Evolutionary conservation across 2,329 filamentous ascomycete species (phyloP), one percentile per base, ranked within the genome.

Genomic region (Fusarium sulawesiense): DNA sequence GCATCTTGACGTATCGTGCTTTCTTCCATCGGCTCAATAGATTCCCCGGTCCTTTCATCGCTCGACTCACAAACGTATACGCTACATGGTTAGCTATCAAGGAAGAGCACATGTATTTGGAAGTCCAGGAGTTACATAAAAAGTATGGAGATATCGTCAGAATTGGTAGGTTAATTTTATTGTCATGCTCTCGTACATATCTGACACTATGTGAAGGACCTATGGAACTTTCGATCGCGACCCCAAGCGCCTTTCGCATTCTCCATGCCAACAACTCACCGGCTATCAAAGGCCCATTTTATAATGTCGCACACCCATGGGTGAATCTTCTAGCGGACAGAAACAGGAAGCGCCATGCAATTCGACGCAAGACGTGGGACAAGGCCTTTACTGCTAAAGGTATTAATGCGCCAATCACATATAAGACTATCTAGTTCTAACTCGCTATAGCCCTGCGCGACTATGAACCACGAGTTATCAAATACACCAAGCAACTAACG

Each of bases 341-440:
- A 10, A 29, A 70, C 1, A 55, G 45, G 3, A 67, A 56, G n/a
- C n/a, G 51, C 4, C 71, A 73, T 41, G 55, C 55, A 0, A 37
- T 10, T 10, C 57, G 71, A 10, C 56, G 71, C 5, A 72, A 68
- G 32, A 41, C 60, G 0, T 73, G 71, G 71, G 71, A 73, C 0
- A 67, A 60, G 16, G 71, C 56, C 0, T 72, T 73, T 11, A 72
- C 60, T 12, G 42, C 68, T 1, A 73, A 70, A 58, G 68, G 69
- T 67, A 30, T 4, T 1, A 0, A 14, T 6, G 2, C 1, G 13
- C 2, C 12, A 4, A 23, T 4, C 14, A 7, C 8, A 6, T 3
- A 7, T 21, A 7, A 2, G 8, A 14, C 2, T 14, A 2, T 11
- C 2, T 2, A 4, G 2, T 2, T 4, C 37, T 55, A 14, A 64